Evolutionary conservation across 2,329 filamentous ascomycete genomes (phyloP).

Genomic region (Ceratocystis destructans): DNA sequence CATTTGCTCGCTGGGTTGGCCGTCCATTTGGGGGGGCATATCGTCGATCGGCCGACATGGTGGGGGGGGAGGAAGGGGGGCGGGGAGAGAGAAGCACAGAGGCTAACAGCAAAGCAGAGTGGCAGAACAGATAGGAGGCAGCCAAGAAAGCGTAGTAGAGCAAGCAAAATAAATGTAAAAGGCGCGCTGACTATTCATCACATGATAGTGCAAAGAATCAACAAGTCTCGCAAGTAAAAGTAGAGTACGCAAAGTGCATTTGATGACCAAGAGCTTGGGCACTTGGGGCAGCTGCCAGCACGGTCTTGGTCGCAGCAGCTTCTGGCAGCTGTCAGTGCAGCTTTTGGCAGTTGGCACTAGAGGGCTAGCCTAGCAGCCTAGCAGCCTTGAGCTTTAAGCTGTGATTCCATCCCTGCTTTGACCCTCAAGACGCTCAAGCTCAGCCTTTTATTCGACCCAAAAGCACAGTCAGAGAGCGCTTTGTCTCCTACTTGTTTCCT

Average conservation of each 20-base stretch:
- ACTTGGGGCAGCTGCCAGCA: neutral
- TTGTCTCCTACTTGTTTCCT: neutral
- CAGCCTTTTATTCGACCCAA: constrained; percentile 8
- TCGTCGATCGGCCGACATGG: constrained; percentile 17
- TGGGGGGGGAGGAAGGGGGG: neutral
- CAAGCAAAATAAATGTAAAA: neutral
- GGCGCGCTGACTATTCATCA: neutral
- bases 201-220: constrained; percentile 12
- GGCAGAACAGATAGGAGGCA: neutral
- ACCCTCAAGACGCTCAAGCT: neutral
- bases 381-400: neutral
- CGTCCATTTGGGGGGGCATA: constrained; percentile 12
- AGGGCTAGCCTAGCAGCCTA: neutral
- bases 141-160: neutral
- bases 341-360: neutral
- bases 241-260: neutral
- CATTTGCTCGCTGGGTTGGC: constrained; percentile 24
- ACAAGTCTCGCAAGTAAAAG: neutral
- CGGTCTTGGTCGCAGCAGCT: neutral
- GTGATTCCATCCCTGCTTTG: constrained; percentile 9
- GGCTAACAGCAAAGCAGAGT: neutral
- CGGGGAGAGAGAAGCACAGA: neutral
- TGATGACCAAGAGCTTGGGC: neutral
- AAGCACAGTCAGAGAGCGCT: constrained; percentile 7
- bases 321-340: neutral